A percentile compares a stretch with the other conserved stretches of the same genome.
phyloP scores from a whole-genome alignment of 176 grass and related monocot species.

The Hordeum marinum region DNA sequence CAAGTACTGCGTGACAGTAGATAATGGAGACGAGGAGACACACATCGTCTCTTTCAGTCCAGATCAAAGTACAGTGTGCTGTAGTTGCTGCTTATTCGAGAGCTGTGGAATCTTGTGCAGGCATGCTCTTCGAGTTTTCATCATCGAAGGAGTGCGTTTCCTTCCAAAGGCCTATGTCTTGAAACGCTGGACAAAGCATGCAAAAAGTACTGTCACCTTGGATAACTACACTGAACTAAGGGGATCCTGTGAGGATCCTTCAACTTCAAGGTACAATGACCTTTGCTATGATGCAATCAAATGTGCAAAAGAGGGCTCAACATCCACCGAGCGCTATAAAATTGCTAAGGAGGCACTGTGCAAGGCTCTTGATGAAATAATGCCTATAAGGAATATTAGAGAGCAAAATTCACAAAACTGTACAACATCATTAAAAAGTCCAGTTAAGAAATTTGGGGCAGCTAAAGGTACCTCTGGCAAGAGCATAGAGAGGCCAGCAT shows the following conservation, averaged over 20 bases:
- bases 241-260: slow-evolving; percentile 40
- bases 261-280: slow-evolving; percentile 48
- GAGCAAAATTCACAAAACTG: slow-evolving; percentile 36
- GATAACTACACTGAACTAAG: slow-evolving; percentile 69
- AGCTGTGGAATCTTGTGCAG: slow-evolving; percentile 88
- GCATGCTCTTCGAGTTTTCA: slow-evolving; percentile 71
- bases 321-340: slow-evolving; percentile 56
- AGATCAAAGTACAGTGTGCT: slow-evolving; percentile 45
- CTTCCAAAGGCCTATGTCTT: slow-evolving; percentile 76
- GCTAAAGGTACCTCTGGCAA: slow-evolving; percentile 41
- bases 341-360: slow-evolving; percentile 80
- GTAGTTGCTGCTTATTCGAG: slow-evolving; percentile 84
- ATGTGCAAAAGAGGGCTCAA: slow-evolving; percentile 81
- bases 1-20: slow-evolving; percentile 4
- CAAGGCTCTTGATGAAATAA: slow-evolving; percentile 60
- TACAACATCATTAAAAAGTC: slow-evolving; percentile 39
- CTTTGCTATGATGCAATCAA: slow-evolving; percentile 53
- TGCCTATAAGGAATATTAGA: slow-evolving; percentile 47
- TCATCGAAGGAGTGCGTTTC: slow-evolving; percentile 62
- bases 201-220: slow-evolving; percentile 50
- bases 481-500: slow-evolving; percentile 57
- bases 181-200: slow-evolving; percentile 96
- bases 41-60: slow-evolving; percentile 59
- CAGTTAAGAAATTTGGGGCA: slow-evolving; percentile 43
- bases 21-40: slow-evolving; percentile 33